A percentile compares a stretch with the other conserved stretches of the same genome.
Evolutionary conservation across 768 basidiomycete species (phyloP).

Genomic region (Suillus decipiens): DNA sequence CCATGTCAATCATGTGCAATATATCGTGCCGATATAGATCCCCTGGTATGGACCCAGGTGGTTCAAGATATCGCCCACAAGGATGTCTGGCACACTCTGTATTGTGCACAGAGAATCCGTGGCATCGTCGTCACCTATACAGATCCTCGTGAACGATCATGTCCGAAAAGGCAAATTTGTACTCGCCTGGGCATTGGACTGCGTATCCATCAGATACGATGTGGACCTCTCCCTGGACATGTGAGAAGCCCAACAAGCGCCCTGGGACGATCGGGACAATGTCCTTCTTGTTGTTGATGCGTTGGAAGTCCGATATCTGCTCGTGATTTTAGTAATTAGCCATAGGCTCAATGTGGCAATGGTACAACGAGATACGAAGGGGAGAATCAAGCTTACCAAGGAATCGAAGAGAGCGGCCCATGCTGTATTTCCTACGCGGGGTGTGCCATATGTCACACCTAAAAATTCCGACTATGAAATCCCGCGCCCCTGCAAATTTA

Average conservation of each 20-base stretch:
- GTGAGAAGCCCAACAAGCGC: slow-evolving; percentile 48
- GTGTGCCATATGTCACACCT: slow-evolving; percentile 31
- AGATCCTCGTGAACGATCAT: neutral
- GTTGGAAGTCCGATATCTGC: slow-evolving; percentile 27
- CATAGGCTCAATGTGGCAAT: neutral
- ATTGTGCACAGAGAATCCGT: slow-evolving; percentile 56
- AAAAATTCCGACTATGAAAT: neutral
- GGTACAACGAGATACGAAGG: neutral
- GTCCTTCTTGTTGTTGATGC: slow-evolving; percentile 39
- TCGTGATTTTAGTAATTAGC: neutral
- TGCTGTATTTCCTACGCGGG: slow-evolving; percentile 30
- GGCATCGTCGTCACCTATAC: slow-evolving; percentile 53
- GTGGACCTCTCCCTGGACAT: slow-evolving; percentile 41
- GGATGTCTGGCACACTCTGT: slow-evolving; percentile 52
- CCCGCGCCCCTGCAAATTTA: neutral
- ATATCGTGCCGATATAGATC: slow-evolving; percentile 54
- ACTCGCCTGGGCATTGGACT: slow-evolving; percentile 43
- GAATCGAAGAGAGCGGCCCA: slow-evolving; percentile 32
- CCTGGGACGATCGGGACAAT: slow-evolving; percentile 60
- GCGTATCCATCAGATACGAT: slow-evolving; percentile 40
- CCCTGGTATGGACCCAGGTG: slow-evolving; percentile 63
- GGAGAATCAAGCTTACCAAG: slow-evolving; percentile 17
- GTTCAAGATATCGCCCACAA: slow-evolving; percentile 49
- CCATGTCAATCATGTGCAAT: slow-evolving; percentile 26
- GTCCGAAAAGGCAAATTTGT: neutral